A percentile compares a stretch with the other conserved stretches of the same genome.
phyloP scores from a whole-genome alignment of 192 early-diverging fungal species.

The Backusella morwellensis region DNA sequence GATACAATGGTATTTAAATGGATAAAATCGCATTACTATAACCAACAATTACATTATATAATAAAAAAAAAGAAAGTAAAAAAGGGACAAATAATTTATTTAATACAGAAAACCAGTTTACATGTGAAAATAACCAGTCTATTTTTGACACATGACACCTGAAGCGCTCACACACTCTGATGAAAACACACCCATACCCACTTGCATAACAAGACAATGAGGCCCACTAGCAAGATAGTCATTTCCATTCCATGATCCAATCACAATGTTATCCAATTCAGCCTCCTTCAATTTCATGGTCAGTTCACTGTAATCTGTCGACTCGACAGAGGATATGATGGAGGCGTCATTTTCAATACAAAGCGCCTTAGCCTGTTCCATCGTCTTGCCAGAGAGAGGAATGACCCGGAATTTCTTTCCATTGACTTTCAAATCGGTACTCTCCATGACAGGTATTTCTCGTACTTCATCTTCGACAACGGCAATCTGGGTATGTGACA shows the following conservation, averaged over 20 bases:
- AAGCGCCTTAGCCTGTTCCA: not conserved
- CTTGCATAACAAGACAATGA: conserved; percentile 2
- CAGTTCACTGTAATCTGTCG: not conserved
- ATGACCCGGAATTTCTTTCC: not conserved
- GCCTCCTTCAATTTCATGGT: not conserved
- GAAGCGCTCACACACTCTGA: not conserved
- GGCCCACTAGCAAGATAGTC: not conserved
- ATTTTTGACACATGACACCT: not conserved
- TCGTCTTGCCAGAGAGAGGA: not conserved
- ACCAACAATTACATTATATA: not conserved
- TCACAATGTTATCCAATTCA: not conserved
- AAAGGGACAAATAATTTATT: not conserved
- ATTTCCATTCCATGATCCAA: conserved; percentile 20
- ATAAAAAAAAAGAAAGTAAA: not conserved
- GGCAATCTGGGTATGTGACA: not conserved
- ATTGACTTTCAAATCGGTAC: not conserved
- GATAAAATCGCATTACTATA: not conserved
- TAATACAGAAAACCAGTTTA: not conserved
- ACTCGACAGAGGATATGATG: not conserved
- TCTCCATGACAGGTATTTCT: not conserved
- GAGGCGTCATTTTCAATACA: not conserved
- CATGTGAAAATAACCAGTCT: not conserved
- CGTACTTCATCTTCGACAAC: not conserved
- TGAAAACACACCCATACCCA: conserved; percentile 4
- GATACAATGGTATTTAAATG: not conserved